Percentiles rank a stretch among this genome's conserved stretches.
Evolutionary conservation across 148 eudicot genomes (phyloP).

Genomic region (Amaranthus hypochondriacus): DNA sequence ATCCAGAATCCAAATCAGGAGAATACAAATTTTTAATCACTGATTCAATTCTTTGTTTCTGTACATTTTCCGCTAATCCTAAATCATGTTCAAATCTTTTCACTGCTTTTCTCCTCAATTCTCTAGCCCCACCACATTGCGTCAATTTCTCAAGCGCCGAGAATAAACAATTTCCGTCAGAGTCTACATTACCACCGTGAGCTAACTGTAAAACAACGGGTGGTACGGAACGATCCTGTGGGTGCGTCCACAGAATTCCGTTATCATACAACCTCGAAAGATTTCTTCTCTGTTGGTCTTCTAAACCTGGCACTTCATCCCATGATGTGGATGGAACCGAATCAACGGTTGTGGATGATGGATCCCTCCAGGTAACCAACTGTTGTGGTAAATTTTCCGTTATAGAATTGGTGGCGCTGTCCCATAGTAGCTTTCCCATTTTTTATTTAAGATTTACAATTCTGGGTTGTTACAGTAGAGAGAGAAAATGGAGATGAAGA

Average conservation of each 20-base stretch:
- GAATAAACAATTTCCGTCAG: constrained; percentile 86
- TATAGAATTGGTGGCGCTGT: constrained; percentile 30
- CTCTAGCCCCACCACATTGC: constrained; percentile 27
- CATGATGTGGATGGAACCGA: constrained; percentile 29
- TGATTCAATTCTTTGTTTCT: constrained; percentile 37
- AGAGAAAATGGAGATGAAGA: no score
- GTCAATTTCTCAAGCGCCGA: constrained; percentile 56
- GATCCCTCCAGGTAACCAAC: constrained; percentile 53
- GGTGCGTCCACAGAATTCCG: constrained; percentile 81
- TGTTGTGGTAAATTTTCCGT: constrained; percentile 31
- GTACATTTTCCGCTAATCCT: constrained; percentile 36
- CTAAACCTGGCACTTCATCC: constrained; percentile 66
- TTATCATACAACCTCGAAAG: constrained; percentile 44
- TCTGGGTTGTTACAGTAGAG: no score
- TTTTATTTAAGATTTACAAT: neutral
- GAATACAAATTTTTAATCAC: constrained; percentile 68
- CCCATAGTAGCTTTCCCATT: constrained; percentile 86
- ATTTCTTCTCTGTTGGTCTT: constrained; percentile 48
- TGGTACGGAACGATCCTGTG: constrained; percentile 24
- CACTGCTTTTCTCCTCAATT: constrained; percentile 60
- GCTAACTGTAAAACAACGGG: constrained; percentile 52
- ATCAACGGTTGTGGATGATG: constrained; percentile 32
- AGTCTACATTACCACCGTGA: constrained; percentile 85
- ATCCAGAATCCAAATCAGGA: constrained; percentile 68
- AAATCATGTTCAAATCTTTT: constrained; percentile 62